Evolutionary conservation across 148 eudicot species (phyloP), one percentile per base, ranked within the genome.

Genomic region (Fagopyrum tataricum): DNA sequence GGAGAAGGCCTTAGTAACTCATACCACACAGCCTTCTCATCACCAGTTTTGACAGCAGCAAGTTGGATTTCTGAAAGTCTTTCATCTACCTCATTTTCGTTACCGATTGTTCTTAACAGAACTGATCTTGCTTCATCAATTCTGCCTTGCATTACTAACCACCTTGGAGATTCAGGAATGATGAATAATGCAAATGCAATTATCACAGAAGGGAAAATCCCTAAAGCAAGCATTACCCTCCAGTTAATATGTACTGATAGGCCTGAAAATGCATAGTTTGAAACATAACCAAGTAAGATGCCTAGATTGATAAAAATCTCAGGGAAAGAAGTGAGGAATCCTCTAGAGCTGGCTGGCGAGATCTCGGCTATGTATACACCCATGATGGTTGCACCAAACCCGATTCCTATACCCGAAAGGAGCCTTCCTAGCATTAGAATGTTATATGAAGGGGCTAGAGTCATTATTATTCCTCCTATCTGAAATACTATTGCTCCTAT

Each of bases 121-220:
- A 91, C 90, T 0, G 71, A n/a, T 67, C 74, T 85, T 20, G 98
- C 98, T 62, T 93, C 97, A 44, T 86, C 95, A 4, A 91, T 80
- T 43, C 93, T 83, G 73, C 87, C 83, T 61, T 86, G 70, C 95
- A 93, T 88, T 14, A 91, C 98, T 42, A 93, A 74, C 97, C 98
- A 93, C 64, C 98, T 79, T 1, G 98, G 98, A 6, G 98, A 93
- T 72, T 93, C 98, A 0, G 98, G 98, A 76, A 93, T 93, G 20
- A 93, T 39, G 67, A 80, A 87, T n/a, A 93, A 72, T 0, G 97
- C 92, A 78, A 81, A 78, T 12, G 80, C 91, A 21, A 93, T 86
- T 24, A 93, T 83, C 44, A 88, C 74, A 0, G 98, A 91, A 18
- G 98, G 98, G 20, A 93, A 79, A 46, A 91, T 81, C 21, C 98